Evolutionary conservation across 805 yeast genomes (phyloP).

Genomic region (Novakomyces olei): DNA sequence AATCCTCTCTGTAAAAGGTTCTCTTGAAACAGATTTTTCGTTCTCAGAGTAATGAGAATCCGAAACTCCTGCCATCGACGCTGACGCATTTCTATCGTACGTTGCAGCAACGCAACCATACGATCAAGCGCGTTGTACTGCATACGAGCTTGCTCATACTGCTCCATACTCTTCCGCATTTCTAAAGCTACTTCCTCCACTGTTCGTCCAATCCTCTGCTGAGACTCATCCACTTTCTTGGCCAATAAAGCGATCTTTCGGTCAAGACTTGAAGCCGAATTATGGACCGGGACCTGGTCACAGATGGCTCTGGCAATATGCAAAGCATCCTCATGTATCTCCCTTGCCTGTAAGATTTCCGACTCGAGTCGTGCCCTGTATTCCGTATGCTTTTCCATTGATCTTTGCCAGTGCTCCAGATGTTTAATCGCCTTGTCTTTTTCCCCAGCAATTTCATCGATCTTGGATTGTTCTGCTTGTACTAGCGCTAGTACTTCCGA

Average conservation of each 20-base stretch:
- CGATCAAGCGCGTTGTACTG: conserved; percentile 4
- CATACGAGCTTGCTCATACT: conserved; percentile 6
- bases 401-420: too few species aligned
- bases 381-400: too few species aligned
- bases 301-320: too few species aligned
- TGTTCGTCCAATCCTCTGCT: conserved; percentile 4
- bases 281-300: too few species aligned
- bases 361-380: too few species aligned
- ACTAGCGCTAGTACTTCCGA: too few species aligned
- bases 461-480: too few species aligned
- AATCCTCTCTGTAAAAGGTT: conserved; percentile 36
- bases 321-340: too few species aligned
- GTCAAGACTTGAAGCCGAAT: conserved; percentile 1
- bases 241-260: conserved; percentile 2
- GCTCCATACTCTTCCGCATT: conserved; percentile 5
- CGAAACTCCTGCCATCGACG: conserved; percentile 9
- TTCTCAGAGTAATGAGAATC: conserved; percentile 10
- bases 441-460: too few species aligned
- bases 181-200: conserved; percentile 8
- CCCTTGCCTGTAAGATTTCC: too few species aligned
- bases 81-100: conserved; percentile 7
- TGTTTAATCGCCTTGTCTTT: too few species aligned
- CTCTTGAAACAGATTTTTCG: conserved; percentile 14
- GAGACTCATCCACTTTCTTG: conserved; percentile 1
- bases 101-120: background rate